phyloP scores from a whole-genome alignment of 768 basidiomycete species.

The Panaeolus papilionaceus region DNA sequence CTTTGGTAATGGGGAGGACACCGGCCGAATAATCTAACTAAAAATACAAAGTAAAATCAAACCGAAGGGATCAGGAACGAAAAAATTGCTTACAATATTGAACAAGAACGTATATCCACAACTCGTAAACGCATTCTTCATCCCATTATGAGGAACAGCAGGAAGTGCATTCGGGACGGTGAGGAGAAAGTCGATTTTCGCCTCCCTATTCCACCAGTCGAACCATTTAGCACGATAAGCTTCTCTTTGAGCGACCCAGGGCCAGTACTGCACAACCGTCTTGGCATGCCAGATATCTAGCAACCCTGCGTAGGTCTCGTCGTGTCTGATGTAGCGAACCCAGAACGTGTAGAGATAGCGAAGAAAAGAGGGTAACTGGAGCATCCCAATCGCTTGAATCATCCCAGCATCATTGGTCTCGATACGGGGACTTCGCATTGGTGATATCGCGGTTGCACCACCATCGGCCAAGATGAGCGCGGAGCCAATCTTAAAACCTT shows the following conservation, averaged over 20 bases:
- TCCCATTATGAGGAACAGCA: constrained; percentile 58
- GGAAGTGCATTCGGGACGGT: constrained; percentile 64
- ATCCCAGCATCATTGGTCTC: constrained; percentile 60
- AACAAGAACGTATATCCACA: constrained; percentile 69
- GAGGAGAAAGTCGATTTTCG: constrained; percentile 61
- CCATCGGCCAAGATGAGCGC: constrained; percentile 60
- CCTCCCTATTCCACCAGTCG: constrained; percentile 41
- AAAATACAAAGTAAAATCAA: background rate
- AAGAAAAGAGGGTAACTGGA: constrained; percentile 53
- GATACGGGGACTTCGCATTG: constrained; percentile 35
- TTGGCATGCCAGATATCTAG: constrained; percentile 54
- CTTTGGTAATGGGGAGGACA: constrained; percentile 63
- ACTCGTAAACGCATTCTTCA: constrained; percentile 56
- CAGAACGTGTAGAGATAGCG: constrained; percentile 57
- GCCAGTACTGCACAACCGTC: constrained; percentile 50
- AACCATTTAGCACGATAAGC: constrained; percentile 49
- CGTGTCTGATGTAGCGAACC: constrained; percentile 55
- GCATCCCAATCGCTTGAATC: constrained; percentile 40
- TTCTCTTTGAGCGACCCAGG: constrained; percentile 53
- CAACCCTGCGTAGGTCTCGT: constrained; percentile 59
- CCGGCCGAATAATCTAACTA: constrained; percentile 52
- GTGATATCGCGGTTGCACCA: constrained; percentile 42
- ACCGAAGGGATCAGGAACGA: background rate
- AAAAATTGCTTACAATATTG: constrained; percentile 52
- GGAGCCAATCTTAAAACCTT: constrained; percentile 57